Evolutionary conservation across 2,329 filamentous ascomycete species (phyloP), one percentile per base, ranked within the genome.

Genomic region (Pseudopyrenochaeta lycopersici): DNA sequence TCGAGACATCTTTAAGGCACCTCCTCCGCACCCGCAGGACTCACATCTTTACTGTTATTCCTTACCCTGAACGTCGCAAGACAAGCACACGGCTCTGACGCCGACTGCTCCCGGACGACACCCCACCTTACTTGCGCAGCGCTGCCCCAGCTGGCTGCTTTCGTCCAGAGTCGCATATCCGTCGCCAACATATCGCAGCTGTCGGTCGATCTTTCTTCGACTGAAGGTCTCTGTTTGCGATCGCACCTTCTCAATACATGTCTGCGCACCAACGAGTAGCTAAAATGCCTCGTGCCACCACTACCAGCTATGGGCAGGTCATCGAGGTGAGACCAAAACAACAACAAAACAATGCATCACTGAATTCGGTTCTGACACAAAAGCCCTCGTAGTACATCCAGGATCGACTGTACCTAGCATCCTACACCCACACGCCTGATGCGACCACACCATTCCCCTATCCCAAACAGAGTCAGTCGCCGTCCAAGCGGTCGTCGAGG

Each of bases 331-430:
- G 97, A 70, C 86, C 61, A 61, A 56, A 62, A 61, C 60, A 65
- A 53, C 47, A 55, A 53, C 64, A 63, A 60, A 68, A 67, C 61
- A 68, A 59, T 49, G 58, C 62, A 44, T 49, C 41, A n/a, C 39
- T 46, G 36, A n/a, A 32, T 17, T 42, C 27, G 33, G 30, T 55
- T 45, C 59, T 60, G 40, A 68, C 46, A 43, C 52, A 36, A 20
- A 23, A 20, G 30, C 31, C 12, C 29, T 42, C 49, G 44, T 58
- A 68, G 62, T 66, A 67, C 56, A 63, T 63, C 50, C 54, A 71
- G 97, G 95, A 97, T 80, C 92, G 94, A 52, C 84, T 99, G 45
- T 99, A 98, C 76, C 88, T 99, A 63, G 95, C 92, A 63, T 93
- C 94, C 33, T 99, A 97, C 77, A 87, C 90, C 47, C 88, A 91